Conservation (phyloP, 371 early-diverging fungal species). For the Chytridiales sp. region DNA sequence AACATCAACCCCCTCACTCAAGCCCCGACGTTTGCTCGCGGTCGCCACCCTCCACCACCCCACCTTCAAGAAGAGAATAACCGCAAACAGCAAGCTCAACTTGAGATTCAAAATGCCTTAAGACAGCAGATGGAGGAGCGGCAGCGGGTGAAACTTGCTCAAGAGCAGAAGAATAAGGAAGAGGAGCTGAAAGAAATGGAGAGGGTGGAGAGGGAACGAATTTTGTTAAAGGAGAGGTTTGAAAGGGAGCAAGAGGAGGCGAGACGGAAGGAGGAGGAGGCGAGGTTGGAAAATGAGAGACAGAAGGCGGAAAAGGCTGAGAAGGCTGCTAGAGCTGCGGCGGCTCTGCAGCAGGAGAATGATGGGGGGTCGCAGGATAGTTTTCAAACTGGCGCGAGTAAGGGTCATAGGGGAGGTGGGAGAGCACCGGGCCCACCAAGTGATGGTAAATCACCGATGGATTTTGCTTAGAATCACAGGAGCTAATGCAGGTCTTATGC, state of each 20-base stretch:
- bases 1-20: too few species aligned
- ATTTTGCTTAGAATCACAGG: neutral
- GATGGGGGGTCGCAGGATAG: neutral
- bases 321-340: neutral
- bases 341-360: neutral
- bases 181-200: conserved; percentile 20
- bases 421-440: neutral
- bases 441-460: too few species aligned
- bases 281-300: neutral
- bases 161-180: conserved; percentile 3
- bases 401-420: neutral
- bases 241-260: conserved; percentile 18
- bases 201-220: conserved; percentile 12
- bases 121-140: conserved; percentile 19
- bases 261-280: conserved; percentile 15
- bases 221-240: neutral
- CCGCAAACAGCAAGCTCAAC: conserved; percentile 21
- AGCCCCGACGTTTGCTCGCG: too few species aligned
- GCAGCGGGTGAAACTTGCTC: conserved; percentile 10
- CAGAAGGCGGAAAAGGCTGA: neutral
- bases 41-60: too few species aligned
- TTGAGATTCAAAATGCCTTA: conserved; percentile 19
- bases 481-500: too few species aligned
- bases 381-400: too few species aligned
- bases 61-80: too few species aligned